Conservation (phyloP, 345 rosid genomes). For the Pistacia atlantica region DNA sequence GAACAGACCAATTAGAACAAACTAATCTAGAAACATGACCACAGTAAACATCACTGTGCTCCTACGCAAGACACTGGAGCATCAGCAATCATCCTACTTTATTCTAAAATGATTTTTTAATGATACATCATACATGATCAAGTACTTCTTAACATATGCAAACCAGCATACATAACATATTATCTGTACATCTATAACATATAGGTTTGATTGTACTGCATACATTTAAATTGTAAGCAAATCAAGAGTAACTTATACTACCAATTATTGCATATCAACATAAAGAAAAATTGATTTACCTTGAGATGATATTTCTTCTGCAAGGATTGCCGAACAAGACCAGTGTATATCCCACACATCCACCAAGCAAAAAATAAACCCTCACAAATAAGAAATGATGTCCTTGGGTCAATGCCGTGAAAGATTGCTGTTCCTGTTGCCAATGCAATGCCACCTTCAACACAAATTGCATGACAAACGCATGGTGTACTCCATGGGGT, state of each 20-base stretch:
- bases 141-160: slow-evolving; percentile 1
- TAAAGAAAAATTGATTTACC: slow-evolving; percentile 41
- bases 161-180: not conserved
- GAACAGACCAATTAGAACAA: not conserved
- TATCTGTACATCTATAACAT: not conserved
- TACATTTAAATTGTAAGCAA: not conserved
- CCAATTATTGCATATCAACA: not conserved
- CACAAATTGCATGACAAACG: slow-evolving; percentile 74
- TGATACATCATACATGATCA: slow-evolving; percentile 1
- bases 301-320: slow-evolving; percentile 90
- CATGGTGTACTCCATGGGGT: slow-evolving; percentile 86
- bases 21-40: not conserved
- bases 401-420: slow-evolving; percentile 77
- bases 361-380: slow-evolving; percentile 95
- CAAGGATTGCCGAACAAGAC: slow-evolving; percentile 72
- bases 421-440: slow-evolving; percentile 67
- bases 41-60: not conserved
- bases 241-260: not conserved
- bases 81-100: not conserved
- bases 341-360: slow-evolving; percentile 98
- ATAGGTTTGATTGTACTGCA: no score
- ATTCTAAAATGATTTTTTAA: not conserved
- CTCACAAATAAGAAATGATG: slow-evolving; percentile 82
- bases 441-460: slow-evolving; percentile 83
- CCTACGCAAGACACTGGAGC: not conserved